Evolutionary conservation across 2,329 filamentous ascomycete genomes (phyloP).

Genomic region (Aurifilum marmelostoma): DNA sequence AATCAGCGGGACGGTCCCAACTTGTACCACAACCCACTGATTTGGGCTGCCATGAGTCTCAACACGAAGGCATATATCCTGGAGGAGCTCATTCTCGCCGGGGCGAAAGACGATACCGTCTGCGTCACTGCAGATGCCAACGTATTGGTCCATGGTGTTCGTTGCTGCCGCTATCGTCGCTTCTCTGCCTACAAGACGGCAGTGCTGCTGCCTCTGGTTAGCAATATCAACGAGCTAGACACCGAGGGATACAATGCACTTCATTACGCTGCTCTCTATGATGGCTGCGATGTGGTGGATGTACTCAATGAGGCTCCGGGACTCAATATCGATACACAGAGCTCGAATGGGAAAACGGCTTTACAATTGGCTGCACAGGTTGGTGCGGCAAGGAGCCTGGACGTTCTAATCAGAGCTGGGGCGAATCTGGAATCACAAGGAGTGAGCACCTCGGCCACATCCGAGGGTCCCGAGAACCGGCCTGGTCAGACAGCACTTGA

Average conservation of each 20-base stretch:
- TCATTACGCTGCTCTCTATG: not conserved
- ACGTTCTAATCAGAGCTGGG: not conserved
- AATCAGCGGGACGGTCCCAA: slow-evolving; percentile 1
- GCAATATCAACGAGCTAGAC: not conserved
- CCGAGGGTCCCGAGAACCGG: not conserved
- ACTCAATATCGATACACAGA: not conserved
- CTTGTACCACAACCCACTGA: not conserved
- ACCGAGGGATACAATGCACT: not conserved
- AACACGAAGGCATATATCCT: not conserved
- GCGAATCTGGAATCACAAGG: not conserved
- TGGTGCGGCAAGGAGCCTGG: not conserved
- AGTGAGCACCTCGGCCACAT: not conserved
- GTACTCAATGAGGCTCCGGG: not conserved
- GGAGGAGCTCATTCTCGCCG: not conserved
- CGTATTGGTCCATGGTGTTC: too few relatives aligned
- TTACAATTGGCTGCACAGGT: not conserved
- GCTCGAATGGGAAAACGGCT: not conserved
- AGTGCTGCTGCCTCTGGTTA: not conserved
- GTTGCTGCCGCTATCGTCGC: too few relatives aligned
- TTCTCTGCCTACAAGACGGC: too few relatives aligned
- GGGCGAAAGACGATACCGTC: not conserved
- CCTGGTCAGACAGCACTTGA: not conserved
- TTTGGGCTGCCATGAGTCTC: not conserved
- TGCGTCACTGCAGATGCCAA: too few relatives aligned
- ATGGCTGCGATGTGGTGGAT: not conserved